phyloP scores from a whole-genome alignment of 2,329 filamentous ascomycete species.

The Fusarium scirpi region DNA sequence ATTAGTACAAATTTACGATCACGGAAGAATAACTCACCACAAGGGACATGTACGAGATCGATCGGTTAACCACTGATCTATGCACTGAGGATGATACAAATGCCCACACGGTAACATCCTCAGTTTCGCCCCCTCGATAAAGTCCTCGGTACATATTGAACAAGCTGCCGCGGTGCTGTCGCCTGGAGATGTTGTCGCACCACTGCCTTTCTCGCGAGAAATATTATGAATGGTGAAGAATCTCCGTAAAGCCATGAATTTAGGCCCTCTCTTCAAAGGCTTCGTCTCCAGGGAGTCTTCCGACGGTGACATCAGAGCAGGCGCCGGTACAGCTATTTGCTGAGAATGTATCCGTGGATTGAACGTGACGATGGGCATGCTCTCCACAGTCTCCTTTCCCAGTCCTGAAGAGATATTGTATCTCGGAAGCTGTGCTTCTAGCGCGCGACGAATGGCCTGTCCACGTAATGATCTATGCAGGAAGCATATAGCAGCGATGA shows the following conservation, averaged over 20 bases:
- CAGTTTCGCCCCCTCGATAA: background rate
- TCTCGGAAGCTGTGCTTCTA: conserved; percentile 2
- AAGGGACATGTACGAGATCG: conserved; percentile 36
- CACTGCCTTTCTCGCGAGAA: too few species aligned
- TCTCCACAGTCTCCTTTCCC: conserved; percentile 12
- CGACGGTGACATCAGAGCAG: background rate
- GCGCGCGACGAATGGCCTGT: background rate
- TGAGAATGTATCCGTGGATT: background rate
- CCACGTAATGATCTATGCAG: background rate
- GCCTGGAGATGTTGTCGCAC: accelerated
- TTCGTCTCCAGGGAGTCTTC: background rate
- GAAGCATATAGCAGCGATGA: conserved; percentile 14
- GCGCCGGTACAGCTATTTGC: background rate
- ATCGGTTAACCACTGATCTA: conserved; percentile 34
- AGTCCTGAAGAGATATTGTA: background rate
- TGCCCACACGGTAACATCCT: conserved; percentile 27
- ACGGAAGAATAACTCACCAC: conserved; percentile 7
- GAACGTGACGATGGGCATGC: conserved; percentile 14
- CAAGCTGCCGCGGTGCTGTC: background rate
- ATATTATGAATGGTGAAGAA: background rate
- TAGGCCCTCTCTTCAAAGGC: background rate
- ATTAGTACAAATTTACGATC: background rate
- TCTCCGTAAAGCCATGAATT: background rate
- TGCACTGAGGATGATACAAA: conserved; percentile 37
- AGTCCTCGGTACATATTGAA: conserved; percentile 32